These are phyloP conservation scores for Colletotrichum cuscutae DNA, from an alignment of 2,329 filamentous ascomycete species.

Conservation along the genomic window DNA sequence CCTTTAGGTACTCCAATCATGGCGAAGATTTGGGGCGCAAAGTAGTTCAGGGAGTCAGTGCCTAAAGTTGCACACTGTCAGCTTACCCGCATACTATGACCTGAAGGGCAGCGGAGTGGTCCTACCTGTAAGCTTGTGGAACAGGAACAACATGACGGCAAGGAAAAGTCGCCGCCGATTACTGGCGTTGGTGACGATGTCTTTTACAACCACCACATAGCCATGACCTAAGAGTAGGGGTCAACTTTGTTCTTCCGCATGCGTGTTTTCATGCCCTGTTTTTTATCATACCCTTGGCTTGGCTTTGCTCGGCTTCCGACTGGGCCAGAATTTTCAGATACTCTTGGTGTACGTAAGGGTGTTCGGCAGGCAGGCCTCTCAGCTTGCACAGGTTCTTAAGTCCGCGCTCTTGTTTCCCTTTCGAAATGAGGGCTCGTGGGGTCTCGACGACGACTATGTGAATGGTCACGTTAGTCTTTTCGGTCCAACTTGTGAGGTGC, in stretches of 20 bases:
- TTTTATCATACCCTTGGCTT: neutral
- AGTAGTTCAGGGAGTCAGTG: constrained; percentile 53
- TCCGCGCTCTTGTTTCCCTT: constrained; percentile 47
- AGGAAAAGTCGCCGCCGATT: constrained; percentile 48
- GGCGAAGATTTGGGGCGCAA: constrained; percentile 48
- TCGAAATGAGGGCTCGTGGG: constrained; percentile 44
- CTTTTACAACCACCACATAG: constrained; percentile 47
- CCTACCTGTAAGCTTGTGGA: constrained; percentile 54
- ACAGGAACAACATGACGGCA: constrained; percentile 48
- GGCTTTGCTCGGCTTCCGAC: constrained; percentile 28
- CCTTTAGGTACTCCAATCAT: constrained; percentile 49
- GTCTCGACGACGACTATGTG: constrained; percentile 35
- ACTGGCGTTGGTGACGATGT: constrained; percentile 42
- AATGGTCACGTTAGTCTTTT: neutral
- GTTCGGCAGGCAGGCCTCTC: constrained; percentile 40
- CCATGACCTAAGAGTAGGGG: constrained; percentile 27
- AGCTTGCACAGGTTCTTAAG: constrained; percentile 49
- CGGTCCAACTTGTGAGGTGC: neutral
- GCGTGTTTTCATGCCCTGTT: too few relatives aligned
- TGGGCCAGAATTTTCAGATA: constrained; percentile 34
- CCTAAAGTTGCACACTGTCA: constrained; percentile 42
- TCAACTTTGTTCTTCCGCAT: neutral
- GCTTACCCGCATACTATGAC: constrained; percentile 50
- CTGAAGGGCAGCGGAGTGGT: constrained; percentile 46
- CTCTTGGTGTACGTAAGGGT: constrained; percentile 34